Evolutionary conservation across 2,329 filamentous ascomycete species (phyloP), one percentile per base, ranked within the genome.

Genomic region (Cytospora piceae): DNA sequence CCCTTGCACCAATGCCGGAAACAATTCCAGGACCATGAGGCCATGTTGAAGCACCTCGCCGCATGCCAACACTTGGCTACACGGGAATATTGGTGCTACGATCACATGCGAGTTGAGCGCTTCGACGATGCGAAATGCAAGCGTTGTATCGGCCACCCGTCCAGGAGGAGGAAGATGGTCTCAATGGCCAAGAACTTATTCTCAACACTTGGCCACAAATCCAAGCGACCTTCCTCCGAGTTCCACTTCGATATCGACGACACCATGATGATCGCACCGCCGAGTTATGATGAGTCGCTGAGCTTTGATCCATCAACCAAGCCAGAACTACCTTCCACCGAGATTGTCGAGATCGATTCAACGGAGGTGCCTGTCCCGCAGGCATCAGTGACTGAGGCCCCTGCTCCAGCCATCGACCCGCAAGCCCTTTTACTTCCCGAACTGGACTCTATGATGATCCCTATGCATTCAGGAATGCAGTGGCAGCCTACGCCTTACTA

Each of bases 41-140:
- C 77, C 64, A 84, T 86, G 84, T 77, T 86, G 58, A 80, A 78
- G 70, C 84, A 86, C 68, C 75, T 86, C 12, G 80, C 81, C 65
- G 74, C 73, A 49, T 85, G 83, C 71, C 75, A 77, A 34, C 77
- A 82, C 70, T 78, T 86, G 37, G 72, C 77, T 31, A 78, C 77
- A 4, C 82, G 82, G 65, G 81, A 86, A 75, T 86, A 86, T 69
- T 81, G 82, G 77, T 87, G 84, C 71, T 85, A 83, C 71, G 80
- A 85, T 46, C 85, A 84, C 71, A 80, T 77, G 71, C 80, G 78
- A 70, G 76, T 81, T 64, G 84, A 86, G 72, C 77, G 77, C 46
- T 84, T 85, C 72, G 80, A 81, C 74, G 82, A 86, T 69, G 75
- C 77, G 69, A 80, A 81, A 70, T 85, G 82, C 75, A 81, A 79